Evolutionary conservation across 139 green algal species (phyloP), one percentile per base, ranked within the genome.

Genomic region (Micromonas pusilla): DNA sequence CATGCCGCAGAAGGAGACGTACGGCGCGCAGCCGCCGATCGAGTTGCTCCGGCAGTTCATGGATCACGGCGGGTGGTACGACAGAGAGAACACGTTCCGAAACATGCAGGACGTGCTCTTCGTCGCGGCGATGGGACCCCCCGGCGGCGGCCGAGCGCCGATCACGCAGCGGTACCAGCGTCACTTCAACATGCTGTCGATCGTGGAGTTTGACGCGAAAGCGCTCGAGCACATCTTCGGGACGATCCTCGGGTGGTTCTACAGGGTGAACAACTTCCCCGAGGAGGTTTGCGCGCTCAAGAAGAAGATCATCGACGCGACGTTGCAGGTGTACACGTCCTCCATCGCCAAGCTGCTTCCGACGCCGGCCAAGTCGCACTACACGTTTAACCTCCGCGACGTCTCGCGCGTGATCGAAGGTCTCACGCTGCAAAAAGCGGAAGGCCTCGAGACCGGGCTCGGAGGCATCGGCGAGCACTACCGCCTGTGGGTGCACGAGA

Each of bases 401-500:
- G 80, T 84, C 70, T 34, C 66, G 13, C 82, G 82, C 65, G 79
- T 86, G 39, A 54, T 86, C 25, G 70, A 81, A 71, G 78, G 79
- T 25, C 37, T 84, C 21, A 77, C 74, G 36, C 73, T 84, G n/a
- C 66, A 77, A 37, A n/a, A 52, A 45, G 62, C 13, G 45, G 70
- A 72, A 19, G 66, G 66, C 66, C 13, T 68, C 21, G 26, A n/a
- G 16, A 62, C 36, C 19, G 72, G 45, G 2, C 2, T 37, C 54
- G 31, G 39, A 23, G 72, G 45, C 64, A 66, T 37, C 38, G 39
- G 73, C 16, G 66, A 75, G 73, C 68, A 77, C 32, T 52, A 75
- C 32, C 72, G 86, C 3, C 73, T 90, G 77, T 90, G 88, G 84
- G 70, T 87, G 52, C 87, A 89, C 53, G 84, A 88, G 77, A 52